Conservation (phyloP, 345 rosid genomes). For the Hibiscus syriacus region DNA sequence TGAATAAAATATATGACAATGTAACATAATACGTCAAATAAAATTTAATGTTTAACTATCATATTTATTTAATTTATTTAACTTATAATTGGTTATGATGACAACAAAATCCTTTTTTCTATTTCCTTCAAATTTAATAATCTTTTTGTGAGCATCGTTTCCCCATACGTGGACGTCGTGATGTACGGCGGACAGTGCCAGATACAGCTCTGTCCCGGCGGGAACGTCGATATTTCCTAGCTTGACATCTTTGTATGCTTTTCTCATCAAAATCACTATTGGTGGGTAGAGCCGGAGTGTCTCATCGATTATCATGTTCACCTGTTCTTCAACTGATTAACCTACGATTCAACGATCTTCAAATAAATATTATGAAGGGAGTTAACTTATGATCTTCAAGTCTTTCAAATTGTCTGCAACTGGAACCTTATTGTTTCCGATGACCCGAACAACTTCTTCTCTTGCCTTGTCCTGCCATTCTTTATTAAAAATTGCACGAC, state of each 20-base stretch:
- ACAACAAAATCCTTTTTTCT: too few relatives aligned
- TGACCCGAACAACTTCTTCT: slow-evolving; percentile 52
- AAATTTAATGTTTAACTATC: too few relatives aligned
- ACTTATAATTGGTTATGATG: too few relatives aligned
- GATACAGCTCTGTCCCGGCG: slow-evolving; percentile 44
- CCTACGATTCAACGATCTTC: too few relatives aligned
- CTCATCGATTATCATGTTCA: slow-evolving; percentile 59
- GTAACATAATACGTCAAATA: too few relatives aligned
- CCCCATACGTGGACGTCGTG: slow-evolving; percentile 71
- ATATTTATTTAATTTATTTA: too few relatives aligned
- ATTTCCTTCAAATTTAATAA: too few relatives aligned
- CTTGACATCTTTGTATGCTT: slow-evolving; percentile 33
- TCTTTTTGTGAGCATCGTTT: slow-evolving; percentile 43
- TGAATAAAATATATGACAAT: too few relatives aligned
- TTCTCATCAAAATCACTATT: slow-evolving; percentile 41
- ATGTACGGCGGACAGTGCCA: slow-evolving; percentile 45
- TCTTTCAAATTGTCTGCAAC: slow-evolving; percentile 36
- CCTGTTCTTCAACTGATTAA: too few relatives aligned
- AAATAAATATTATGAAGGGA: not conserved
- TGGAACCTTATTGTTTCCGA: slow-evolving; percentile 26
- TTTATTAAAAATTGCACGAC: too few relatives aligned
- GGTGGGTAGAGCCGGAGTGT: slow-evolving; percentile 76
- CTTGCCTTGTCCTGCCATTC: slow-evolving; percentile 82
- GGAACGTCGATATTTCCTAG: slow-evolving; percentile 59
- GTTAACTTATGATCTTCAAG: slow-evolving; percentile 53